phyloP scores from a whole-genome alignment of 345 rosid species.

The Gossypium longicalyx region DNA sequence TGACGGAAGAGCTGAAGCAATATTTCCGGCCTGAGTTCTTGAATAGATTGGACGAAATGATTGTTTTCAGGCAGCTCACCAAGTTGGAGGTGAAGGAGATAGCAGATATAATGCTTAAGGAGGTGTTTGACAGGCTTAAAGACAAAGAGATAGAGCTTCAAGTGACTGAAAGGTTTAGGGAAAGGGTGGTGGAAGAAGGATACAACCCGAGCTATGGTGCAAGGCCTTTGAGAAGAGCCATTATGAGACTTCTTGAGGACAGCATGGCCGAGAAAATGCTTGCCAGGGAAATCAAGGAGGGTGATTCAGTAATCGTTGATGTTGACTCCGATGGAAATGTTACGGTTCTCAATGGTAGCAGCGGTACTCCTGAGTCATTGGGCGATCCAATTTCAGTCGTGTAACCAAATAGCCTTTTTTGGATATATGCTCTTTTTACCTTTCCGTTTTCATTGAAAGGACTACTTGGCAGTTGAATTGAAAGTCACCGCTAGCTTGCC shows the following conservation, averaged over 20 bases:
- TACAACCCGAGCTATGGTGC: constrained; percentile 96
- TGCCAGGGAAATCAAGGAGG: constrained; percentile 81
- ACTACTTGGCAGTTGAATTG: constrained; percentile 19
- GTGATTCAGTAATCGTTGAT: constrained; percentile 88
- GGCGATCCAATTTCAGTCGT: constrained; percentile 46
- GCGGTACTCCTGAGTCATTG: constrained; percentile 52
- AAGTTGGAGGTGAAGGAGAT: constrained; percentile 95
- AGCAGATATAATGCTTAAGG: constrained; percentile 90
- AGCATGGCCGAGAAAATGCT: constrained; percentile 99
- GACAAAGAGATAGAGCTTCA: constrained; percentile 83
- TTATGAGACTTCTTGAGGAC: constrained; percentile 92
- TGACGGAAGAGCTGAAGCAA: constrained; percentile 84
- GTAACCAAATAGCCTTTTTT: constrained; percentile 25
- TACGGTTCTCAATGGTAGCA: constrained; percentile 74
- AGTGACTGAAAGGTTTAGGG: constrained; percentile 86
- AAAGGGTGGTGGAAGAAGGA: constrained; percentile 95
- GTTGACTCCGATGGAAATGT: constrained; percentile 79
- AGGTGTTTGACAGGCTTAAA: constrained; percentile 73
- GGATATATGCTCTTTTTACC: constrained; percentile 22
- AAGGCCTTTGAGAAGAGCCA: constrained; percentile 91
- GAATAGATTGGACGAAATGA: constrained; percentile 95
- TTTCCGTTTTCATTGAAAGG: constrained; percentile 21
- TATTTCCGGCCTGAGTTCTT: constrained; percentile 93
- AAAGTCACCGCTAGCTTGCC: constrained; percentile 14
- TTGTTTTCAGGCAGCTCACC: constrained; percentile 91